Evolutionary conservation across 2,329 filamentous ascomycete species (phyloP).

Genomic region (Beauveria brongniartii): DNA sequence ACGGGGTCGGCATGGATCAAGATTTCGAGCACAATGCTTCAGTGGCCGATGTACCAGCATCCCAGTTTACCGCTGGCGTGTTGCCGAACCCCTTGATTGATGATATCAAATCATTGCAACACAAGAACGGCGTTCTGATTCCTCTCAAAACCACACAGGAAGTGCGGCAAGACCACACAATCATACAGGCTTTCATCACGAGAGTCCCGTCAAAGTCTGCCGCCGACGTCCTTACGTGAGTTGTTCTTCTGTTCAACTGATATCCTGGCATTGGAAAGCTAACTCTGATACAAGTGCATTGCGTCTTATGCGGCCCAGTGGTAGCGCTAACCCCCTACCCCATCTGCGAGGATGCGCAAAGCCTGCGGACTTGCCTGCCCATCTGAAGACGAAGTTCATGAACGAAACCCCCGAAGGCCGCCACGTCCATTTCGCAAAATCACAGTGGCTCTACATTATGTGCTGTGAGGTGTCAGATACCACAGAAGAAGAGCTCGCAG

Average conservation of each 20-base stretch:
- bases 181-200: constrained; percentile 61
- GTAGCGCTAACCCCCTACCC: constrained; percentile 55
- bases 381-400: constrained; percentile 55
- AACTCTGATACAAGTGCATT: constrained; percentile 37
- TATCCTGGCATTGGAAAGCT: constrained; percentile 6
- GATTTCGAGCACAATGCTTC: constrained; percentile 2
- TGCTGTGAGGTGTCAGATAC: constrained; percentile 45
- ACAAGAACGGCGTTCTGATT: constrained; percentile 44
- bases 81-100: constrained; percentile 31
- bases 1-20: neutral
- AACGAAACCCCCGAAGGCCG: constrained; percentile 46
- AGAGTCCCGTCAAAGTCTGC: constrained; percentile 64
- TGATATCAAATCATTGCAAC: constrained; percentile 25
- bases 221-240: constrained; percentile 65
- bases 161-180: constrained; percentile 48
- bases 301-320: constrained; percentile 48
- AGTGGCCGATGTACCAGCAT: neutral
- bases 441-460: constrained; percentile 52
- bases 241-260: constrained; percentile 16
- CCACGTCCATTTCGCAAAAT: constrained; percentile 51
- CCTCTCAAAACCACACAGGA: constrained; percentile 59
- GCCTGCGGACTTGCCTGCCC: constrained; percentile 56
- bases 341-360: constrained; percentile 73
- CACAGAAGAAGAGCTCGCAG: constrained; percentile 42
- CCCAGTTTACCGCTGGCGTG: constrained; percentile 4